Base-by-base conservation (phyloP, 2,329 filamentous ascomycete species). In the Aspergillus quadrilineatus region DNA sequence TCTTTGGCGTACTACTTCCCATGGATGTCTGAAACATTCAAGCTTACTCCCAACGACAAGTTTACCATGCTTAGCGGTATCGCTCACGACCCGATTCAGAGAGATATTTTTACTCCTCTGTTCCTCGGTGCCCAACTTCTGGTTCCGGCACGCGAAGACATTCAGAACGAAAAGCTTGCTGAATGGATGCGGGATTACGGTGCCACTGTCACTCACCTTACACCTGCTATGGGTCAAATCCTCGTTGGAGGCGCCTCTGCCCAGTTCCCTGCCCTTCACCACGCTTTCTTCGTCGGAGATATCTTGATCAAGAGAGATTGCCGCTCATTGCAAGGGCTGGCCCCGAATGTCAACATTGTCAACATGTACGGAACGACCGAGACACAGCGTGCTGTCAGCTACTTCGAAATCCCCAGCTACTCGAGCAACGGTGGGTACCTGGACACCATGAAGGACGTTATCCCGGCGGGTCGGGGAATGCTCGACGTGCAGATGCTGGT, bases 161-260 rank as follows among this genome's bases (percentile, higher is more conserved):
- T 97, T 58, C 84, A 88, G 53, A 89, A 97, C 70, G 92, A 96
- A 75, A 86, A 82, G 65, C 79, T 97, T 12, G 88, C 88, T 4
- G 91, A 96, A 68, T 99, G 94, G 94, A 90, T 97, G 82, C 80
- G 82, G 51, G 84, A 88, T 51, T 84, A 89, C 68, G 77, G 82
- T 54, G 85, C 89, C 2, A 96, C 87, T 14, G 89, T 92, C 17
- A 91, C 89, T 10, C 94, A 97, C 74, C 77, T 97, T 39, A 99
- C 94, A 1, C 94, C 94, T 8, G 94, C 94, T 56, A 97, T 97
- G 92, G 92, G 92, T 54, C 90, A 97, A 66, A 94, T 97, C 59
- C 78, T 97, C 1, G 87, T 93, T n/a, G 92, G 92, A 43, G 90
- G 89, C 63, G 89, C 91, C 26, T 87, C 79, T 3, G 86, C 90